Evolutionary conservation across 208 protist genomes (phyloP).

Genomic region (Strigomonas culicis): DNA sequence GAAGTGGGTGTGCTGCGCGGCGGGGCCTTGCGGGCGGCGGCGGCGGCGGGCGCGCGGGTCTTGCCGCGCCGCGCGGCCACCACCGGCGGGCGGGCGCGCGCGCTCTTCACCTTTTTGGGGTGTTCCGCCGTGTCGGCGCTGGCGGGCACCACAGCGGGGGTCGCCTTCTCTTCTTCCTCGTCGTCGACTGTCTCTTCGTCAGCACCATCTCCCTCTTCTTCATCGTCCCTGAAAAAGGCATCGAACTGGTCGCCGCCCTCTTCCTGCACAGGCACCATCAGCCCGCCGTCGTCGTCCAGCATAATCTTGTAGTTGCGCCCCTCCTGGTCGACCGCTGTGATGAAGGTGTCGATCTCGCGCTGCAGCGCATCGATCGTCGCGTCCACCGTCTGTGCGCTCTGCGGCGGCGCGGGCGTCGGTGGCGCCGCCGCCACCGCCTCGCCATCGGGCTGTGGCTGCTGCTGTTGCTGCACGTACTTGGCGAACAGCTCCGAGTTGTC

Average conservation of each 20-base stretch:
- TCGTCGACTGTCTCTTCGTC: constrained; percentile 4
- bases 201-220: constrained; percentile 1
- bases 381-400: constrained; percentile 20
- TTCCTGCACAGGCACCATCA: constrained; percentile 60
- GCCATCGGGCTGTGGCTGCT: no score
- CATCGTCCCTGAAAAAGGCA: background rate
- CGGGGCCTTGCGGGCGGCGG: no score
- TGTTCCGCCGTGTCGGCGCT: background rate
- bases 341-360: constrained; percentile 67
- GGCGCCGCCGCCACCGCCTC: background rate
- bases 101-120: background rate
- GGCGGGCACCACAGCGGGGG: background rate
- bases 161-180: background rate
- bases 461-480: background rate
- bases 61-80: no score
- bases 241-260: background rate
- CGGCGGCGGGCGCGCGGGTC: no score
- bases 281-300: constrained; percentile 32
- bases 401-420: background rate
- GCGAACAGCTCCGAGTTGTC: constrained; percentile 25
- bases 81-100: no score
- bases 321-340: constrained; percentile 81
- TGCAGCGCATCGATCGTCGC: constrained; percentile 41
- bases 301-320: constrained; percentile 67
- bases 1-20: background rate